Base-by-base conservation (phyloP, 768 basidiomycete genomes). In the Holtermanniella nyarrowii region DNA sequence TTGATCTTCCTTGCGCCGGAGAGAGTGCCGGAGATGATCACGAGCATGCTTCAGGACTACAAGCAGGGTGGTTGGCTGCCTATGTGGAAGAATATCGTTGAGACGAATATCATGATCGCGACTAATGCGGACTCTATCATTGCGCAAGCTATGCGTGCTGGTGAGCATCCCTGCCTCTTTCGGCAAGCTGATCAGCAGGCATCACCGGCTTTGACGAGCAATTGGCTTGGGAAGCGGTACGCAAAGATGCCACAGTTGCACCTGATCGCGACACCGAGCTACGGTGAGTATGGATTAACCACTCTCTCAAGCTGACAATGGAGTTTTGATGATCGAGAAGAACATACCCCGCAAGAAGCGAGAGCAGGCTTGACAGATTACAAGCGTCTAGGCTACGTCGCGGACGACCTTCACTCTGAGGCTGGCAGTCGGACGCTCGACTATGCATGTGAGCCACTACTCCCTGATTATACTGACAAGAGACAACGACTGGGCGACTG, bases 31-130 rank as follows among this genome's bases (percentile, higher is more conserved):
- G 82, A 77, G 0, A 85, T 88, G 81, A 76, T 88, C 2, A 77
- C 74, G 47, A 85, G 83, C 54, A 88, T 88, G 86, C 70, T 88
- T 18, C 80, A 82, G 46, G 85, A 88, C 63, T 89, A 81, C 58
- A 70, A 76, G 54, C 57, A 77, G 80, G 79, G 84, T 14, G 86
- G 86, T 2, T 86, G 86, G 84, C 72, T 88, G 31, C 86, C 86
- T 0, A 87, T 88, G 85, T 88, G 86, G 86, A 88, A 87, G 72
- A 88, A 88, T 55, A 77, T 88, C 13, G 79, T 84, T 22, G 81
- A 88, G 63, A 87, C 86, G 1, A 88, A 86, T 58, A 86, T 87
- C 59, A 88, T 88, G 86, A 79, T 87, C 14, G 83, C 77, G 10
- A 87, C 85, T 0, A 85, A 89, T 57, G 84, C 84, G 5, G 60